These are phyloP conservation scores for Torulaspora globosa DNA, from an alignment of 1,139 yeast species.

Conservation along the genomic window DNA sequence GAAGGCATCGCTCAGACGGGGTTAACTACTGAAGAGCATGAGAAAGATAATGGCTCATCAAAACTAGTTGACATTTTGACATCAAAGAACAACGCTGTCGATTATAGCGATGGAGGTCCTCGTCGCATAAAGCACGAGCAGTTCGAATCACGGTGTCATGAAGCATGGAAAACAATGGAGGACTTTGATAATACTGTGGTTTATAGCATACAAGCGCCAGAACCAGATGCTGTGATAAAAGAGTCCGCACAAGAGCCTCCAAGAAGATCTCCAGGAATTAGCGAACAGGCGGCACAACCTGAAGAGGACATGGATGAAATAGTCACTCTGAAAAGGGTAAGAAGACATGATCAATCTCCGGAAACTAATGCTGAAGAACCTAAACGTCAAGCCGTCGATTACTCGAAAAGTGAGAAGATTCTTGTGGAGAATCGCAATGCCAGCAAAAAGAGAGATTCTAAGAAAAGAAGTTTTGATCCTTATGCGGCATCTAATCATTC, in stretches of 20 bases:
- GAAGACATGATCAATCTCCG: conserved; percentile 2
- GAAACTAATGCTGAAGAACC: conserved; percentile 17
- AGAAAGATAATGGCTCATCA: background rate
- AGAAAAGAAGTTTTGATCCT: conserved; percentile 59
- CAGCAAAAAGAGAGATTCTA: conserved; percentile 25
- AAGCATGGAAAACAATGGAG: conserved; percentile 12
- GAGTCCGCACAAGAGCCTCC: conserved; percentile 2
- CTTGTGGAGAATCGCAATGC: conserved; percentile 25
- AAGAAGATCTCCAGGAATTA: conserved; percentile 8
- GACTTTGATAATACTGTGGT: conserved; percentile 6
- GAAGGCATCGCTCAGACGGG: conserved; percentile 3
- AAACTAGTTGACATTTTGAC: conserved; percentile 11
- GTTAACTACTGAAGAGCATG: background rate
- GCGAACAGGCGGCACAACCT: conserved; percentile 1
- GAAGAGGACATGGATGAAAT: conserved; percentile 45
- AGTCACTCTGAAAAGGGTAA: conserved; percentile 45
- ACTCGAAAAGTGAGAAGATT: conserved; percentile 48
- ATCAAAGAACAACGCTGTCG: conserved; percentile 9
- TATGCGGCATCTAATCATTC: conserved; percentile 42
- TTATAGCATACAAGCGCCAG: conserved; percentile 2
- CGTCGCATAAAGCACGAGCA: conserved; percentile 10
- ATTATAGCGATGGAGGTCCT: conserved; percentile 7
- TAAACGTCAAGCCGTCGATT: conserved; percentile 42
- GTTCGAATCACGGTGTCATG: conserved; percentile 13
- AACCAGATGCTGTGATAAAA: conserved; percentile 3